Conservation (phyloP, 257 asterid species). For the Gardenia jasminoides region DNA sequence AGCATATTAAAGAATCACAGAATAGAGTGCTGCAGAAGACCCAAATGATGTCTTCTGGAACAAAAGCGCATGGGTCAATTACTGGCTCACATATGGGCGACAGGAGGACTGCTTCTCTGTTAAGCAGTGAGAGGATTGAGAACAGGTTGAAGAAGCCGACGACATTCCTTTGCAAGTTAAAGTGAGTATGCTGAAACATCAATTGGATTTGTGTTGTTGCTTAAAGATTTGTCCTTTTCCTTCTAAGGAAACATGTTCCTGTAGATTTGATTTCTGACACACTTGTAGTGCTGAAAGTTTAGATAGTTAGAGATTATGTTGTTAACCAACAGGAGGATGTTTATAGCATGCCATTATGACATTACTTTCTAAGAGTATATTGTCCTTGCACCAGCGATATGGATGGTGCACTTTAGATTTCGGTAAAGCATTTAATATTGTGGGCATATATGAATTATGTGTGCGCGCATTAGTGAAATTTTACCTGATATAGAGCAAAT, state of each 20-base stretch:
- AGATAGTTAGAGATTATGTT: background rate
- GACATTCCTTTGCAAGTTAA: conserved; percentile 94
- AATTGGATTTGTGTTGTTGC: conserved; percentile 14
- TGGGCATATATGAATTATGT: background rate
- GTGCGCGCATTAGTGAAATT: background rate
- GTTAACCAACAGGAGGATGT: background rate
- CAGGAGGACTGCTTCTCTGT: conserved; percentile 62
- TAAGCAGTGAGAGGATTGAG: conserved; percentile 72
- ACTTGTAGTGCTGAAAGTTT: background rate
- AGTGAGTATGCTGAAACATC: conserved; percentile 58
- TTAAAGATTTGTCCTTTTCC: background rate
- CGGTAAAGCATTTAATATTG: background rate
- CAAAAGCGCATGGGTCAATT: conserved; percentile 73
- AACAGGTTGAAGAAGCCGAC: conserved; percentile 97
- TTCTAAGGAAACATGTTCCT: conserved; percentile 1
- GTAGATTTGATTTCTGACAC: background rate
- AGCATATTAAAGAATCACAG: conserved; percentile 73
- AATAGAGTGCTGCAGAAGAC: conserved; percentile 81
- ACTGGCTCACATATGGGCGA: conserved; percentile 88
- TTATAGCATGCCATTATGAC: background rate
- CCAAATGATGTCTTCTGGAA: conserved; percentile 71
- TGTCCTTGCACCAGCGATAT: background rate
- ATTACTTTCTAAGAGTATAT: background rate
- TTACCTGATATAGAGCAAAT: background rate
- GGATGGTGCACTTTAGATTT: background rate